Conservation (phyloP, 768 basidiomycete species). For the Agaricus sinodeliciosus region DNA sequence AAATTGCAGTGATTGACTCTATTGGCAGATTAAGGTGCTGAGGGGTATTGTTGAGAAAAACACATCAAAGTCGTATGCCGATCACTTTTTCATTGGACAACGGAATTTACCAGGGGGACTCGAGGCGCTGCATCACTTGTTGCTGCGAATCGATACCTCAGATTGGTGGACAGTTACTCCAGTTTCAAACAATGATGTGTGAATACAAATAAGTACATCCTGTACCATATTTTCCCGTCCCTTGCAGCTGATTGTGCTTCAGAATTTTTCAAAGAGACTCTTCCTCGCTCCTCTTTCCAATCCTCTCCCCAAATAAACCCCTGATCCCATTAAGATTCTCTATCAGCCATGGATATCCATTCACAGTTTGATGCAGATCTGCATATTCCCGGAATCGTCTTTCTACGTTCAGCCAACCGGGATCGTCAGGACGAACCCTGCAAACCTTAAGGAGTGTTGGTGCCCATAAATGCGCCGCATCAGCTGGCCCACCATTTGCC, state of each 20-base stretch:
- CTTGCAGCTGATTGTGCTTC: background rate
- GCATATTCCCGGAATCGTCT: conserved; percentile 21
- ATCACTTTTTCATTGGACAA: conserved; percentile 20
- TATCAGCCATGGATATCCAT: conserved; percentile 9
- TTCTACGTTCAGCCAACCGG: conserved; percentile 26
- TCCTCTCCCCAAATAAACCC: conserved; percentile 2
- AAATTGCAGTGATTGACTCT: conserved; percentile 1
- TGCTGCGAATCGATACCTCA: conserved; percentile 45
- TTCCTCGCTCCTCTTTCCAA: conserved; percentile 1
- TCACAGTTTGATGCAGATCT: conserved; percentile 16
- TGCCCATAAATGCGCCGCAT: conserved; percentile 30
- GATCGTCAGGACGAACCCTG: conserved; percentile 23
- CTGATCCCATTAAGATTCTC: background rate
- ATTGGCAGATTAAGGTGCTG: conserved; percentile 45
- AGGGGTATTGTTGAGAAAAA: conserved; percentile 51
- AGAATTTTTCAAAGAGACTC: conserved; percentile 5
- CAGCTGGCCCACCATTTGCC: conserved; percentile 32
- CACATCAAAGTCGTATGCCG: conserved; percentile 17
- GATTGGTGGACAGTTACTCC: conserved; percentile 47
- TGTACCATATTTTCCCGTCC: background rate
- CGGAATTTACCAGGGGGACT: conserved; percentile 41
- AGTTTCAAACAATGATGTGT: background rate
- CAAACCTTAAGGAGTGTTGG: conserved; percentile 29
- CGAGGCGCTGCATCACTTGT: conserved; percentile 47
- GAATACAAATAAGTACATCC: background rate